Evolutionary conservation across 2,329 filamentous ascomycete species (phyloP), one percentile per base, ranked within the genome.

Genomic region (Trichoderma atrobrunneum): DNA sequence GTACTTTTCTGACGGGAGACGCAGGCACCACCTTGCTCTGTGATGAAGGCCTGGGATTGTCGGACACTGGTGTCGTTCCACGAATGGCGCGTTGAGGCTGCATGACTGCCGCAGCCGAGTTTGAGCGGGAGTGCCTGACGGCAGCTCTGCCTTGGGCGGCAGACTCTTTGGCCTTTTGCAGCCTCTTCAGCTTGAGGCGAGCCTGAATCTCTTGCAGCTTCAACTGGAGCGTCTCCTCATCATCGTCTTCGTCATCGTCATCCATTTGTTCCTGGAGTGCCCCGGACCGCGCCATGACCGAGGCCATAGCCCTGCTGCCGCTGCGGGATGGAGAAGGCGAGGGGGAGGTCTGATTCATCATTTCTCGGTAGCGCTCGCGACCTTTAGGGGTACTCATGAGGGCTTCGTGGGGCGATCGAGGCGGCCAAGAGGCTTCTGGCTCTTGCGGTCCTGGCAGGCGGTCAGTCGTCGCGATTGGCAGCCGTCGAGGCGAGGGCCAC

Each of bases 161-260:
- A 36, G 72, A 71, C 30, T 76, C 74, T 65, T 76, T 81, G 63
- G 81, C 82, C 78, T 91, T 91, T 80, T 96, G 93, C 16, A 98
- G 84, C 78, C 92, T 94, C 81, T 98, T 98, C 75, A 98, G 82
- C 81, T 92, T 96, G 67, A 98, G 83, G 73, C 92, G 91, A 7
- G 95, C 94, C 81, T 98, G 91, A 72, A 99, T 97, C 70, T 93
- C 94, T 75, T 95, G 91, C 6, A 98, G 84, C 79, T 97, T 91
- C 74, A 99, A 84, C 78, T 97, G 90, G 39, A 98, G 83, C 1
- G 90, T 97, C 84, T 98, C 95, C 80, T 98, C 95, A 76, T 97
- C 95, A 7, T 97, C 92, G 5, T 93, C 91, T 0, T 91, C 89
- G 5, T 83, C 84, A 21, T 70, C 84, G 21, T 70, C 67, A 70